These are phyloP conservation scores for Leccinellum luteum DNA, from an alignment of 768 basidiomycete genomes.

Conservation along the genomic window DNA sequence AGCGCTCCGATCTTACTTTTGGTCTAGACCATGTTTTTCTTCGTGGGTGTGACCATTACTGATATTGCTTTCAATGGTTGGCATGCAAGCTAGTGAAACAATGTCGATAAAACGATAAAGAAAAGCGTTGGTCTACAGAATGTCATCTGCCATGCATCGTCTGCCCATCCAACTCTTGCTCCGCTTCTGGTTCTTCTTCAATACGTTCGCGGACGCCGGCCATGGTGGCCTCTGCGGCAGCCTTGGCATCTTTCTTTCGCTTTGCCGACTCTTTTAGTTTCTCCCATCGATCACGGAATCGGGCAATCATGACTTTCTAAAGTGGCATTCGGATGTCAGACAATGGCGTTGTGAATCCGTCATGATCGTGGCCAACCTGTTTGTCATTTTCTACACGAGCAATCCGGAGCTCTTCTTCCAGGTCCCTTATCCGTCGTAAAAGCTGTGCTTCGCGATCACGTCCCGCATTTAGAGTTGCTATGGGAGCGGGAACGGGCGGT, in stretches of 20 bases:
- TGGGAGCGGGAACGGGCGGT: conserved; percentile 43
- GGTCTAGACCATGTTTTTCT: background rate
- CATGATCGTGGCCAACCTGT: conserved; percentile 49
- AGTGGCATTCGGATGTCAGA: conserved; percentile 20
- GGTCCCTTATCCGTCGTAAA: conserved; percentile 58
- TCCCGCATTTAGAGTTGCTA: conserved; percentile 49
- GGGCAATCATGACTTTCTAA: conserved; percentile 83
- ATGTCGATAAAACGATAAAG: conserved; percentile 2
- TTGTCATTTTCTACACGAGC: conserved; percentile 76
- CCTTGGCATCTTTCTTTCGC: conserved; percentile 76
- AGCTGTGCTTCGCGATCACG: conserved; percentile 56
- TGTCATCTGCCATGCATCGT: background rate
- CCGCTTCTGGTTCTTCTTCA: conserved; percentile 61
- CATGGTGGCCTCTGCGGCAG: conserved; percentile 45
- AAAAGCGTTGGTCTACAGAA: background rate
- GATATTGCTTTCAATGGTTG: background rate
- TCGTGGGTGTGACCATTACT: too few species aligned
- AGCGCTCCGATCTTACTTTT: background rate
- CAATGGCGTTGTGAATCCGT: background rate
- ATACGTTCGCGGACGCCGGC: conserved; percentile 62
- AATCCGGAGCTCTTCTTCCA: conserved; percentile 72
- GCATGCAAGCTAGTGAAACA: conserved; percentile 17
- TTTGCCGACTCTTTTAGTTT: conserved; percentile 87
- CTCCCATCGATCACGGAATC: conserved; percentile 86
- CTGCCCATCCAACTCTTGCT: conserved; percentile 51